phyloP scores from a whole-genome alignment of 495 filamentous ascomycete genomes.

The Bathelium albidoporum region DNA sequence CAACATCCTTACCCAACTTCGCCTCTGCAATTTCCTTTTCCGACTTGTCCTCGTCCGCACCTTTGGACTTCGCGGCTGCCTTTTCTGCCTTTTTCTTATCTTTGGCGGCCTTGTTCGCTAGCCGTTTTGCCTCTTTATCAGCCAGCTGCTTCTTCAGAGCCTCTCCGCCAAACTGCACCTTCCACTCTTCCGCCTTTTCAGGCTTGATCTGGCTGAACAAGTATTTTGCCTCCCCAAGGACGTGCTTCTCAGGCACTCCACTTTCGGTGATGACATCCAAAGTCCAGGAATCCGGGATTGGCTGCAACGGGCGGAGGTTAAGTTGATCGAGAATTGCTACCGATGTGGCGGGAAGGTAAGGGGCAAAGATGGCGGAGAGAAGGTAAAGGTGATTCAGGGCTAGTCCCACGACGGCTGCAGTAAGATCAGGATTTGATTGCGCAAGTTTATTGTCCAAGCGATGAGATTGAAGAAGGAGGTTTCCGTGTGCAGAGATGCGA shows the following conservation, averaged over 20 bases:
- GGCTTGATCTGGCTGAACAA: conserved; percentile 77
- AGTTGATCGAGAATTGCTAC: conserved; percentile 66
- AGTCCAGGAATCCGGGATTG: conserved; percentile 65
- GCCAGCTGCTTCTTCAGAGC: conserved; percentile 52
- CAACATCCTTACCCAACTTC: conserved; percentile 2
- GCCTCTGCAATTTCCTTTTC: conserved; percentile 1
- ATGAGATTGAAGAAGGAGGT: conserved; percentile 71
- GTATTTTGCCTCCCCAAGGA: conserved; percentile 69
- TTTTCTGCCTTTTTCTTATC: conserved; percentile 52
- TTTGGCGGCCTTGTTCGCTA: conserved; percentile 46
- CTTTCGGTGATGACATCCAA: conserved; percentile 36
- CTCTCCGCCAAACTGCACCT: conserved; percentile 67
- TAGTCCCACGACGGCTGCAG: conserved; percentile 62
- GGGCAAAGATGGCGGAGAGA: conserved; percentile 61
- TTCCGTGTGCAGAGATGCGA: conserved; percentile 61
- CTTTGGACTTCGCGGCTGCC: conserved; percentile 36
- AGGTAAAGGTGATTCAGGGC: conserved; percentile 77
- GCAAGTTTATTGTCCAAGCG: conserved; percentile 73
- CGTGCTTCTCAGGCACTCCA: conserved; percentile 51
- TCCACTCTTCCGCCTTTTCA: conserved; percentile 76
- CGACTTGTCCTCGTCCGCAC: conserved; percentile 11
- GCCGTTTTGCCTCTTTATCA: conserved; percentile 43
- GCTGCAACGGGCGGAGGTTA: conserved; percentile 43
- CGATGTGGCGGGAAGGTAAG: conserved; percentile 78
- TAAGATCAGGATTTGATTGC: conserved; percentile 59